Percentiles rank a stretch among this genome's conserved stretches.
phyloP scores from a whole-genome alignment of 371 early-diverging fungal genomes.

The Phascolomyces articulosus region DNA sequence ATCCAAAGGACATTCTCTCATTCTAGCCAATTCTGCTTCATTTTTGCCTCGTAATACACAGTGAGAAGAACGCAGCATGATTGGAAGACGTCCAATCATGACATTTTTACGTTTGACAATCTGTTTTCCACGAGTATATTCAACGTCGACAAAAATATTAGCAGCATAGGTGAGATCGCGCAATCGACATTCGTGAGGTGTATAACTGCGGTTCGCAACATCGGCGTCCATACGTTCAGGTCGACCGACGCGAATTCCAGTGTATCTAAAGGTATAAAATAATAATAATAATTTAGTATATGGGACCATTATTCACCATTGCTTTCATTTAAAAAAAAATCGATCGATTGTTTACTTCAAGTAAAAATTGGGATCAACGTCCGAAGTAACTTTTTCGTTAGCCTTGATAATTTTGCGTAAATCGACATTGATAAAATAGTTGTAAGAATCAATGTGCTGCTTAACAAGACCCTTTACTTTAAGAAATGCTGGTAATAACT shows the following conservation, averaged over 20 bases:
- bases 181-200: conserved; percentile 99
- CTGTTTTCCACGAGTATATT: conserved; percentile 93
- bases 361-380: conserved; percentile 98
- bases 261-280: conserved; percentile 65
- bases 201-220: conserved; percentile 73
- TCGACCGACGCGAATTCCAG: conserved; percentile 86
- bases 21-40: conserved; percentile 81
- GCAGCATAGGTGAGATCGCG: conserved; percentile 99
- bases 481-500: conserved; percentile 96
- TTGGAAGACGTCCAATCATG: conserved; percentile 97
- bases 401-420: conserved; percentile 95
- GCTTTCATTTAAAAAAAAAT: too few species aligned
- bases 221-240: conserved; percentile 88
- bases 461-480: conserved; percentile 98
- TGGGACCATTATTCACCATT: too few species aligned
- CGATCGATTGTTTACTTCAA: conserved; percentile 67
- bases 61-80: conserved; percentile 95
- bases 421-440: conserved; percentile 98
- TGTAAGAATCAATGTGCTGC: conserved; percentile 99
- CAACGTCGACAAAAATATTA: conserved; percentile 95
- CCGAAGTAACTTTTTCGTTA: conserved; percentile 95
- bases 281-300: too few species aligned
- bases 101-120: conserved; percentile 88
- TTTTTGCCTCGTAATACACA: conserved; percentile 87
- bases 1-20: conserved; percentile 98